Base-by-base conservation (phyloP, 805 yeast species). In the Ogataea glucozyma region DNA sequence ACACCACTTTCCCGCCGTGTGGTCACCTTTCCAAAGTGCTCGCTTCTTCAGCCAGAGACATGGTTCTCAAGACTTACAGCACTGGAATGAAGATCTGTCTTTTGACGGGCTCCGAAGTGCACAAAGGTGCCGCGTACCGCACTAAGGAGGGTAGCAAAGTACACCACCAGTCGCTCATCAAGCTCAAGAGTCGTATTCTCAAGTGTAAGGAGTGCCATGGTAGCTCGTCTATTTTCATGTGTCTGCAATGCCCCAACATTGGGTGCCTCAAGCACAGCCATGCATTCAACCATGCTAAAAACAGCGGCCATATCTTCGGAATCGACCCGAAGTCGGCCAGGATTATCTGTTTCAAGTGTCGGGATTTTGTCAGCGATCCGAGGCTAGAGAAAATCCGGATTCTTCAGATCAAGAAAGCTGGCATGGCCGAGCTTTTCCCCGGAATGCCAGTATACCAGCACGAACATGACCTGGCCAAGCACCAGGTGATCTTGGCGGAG, bases 301-400 rank as follows among this genome's bases (percentile, higher is more conserved):
- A 57, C 12, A 58, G 64, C 3, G 76, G 77, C 17, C 88, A 81
- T 62, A 60, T 70, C 2, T 73, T 81, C 60, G 88, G 66, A 9
- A 82, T 88, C 27, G 89, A 85, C 61, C 71, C 88, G 3, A 67
- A 70, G 14, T 74, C 79, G 38, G 90, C 90, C 1, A 72, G 82
- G 34, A 62, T 90, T 32, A 83, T 78, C 57, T 91, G 98, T 62
- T 85, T 85, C 62, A 78, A 74, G 60, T 91, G 98, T 64, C 75
- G 77, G 12, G 82, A 83, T 53, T 84, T 83, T 56, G 78, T 86
- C 19, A 76, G 82, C 47, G 85, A 85, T 53, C 71, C 76, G 3
- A 66, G 66, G 35, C 62, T 85, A 27, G 87, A 84, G 46, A 58
- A 60, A n/a, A 70, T 75, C 22, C 65, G 89, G 39, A 51, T 64